These are phyloP conservation scores for Aspergillus taichungensis DNA, from an alignment of 495 filamentous ascomycete species.

Conservation along the genomic window DNA sequence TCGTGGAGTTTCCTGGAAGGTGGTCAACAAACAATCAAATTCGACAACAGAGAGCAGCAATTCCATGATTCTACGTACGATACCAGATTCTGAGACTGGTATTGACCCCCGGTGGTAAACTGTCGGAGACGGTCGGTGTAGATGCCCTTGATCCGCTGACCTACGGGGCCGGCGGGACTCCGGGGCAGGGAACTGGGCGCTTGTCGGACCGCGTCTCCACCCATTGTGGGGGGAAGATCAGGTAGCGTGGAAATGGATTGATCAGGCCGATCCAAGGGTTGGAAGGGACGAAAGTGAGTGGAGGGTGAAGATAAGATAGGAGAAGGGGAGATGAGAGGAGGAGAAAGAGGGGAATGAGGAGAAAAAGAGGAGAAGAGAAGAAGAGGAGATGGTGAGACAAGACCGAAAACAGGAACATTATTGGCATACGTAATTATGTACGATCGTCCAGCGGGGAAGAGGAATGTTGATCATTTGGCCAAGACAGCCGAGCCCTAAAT, in stretches of 20 bases:
- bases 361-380: neutral
- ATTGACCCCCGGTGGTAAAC: slow-evolving; percentile 77
- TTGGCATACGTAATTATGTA: no score
- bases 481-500: no score
- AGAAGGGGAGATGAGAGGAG: neutral
- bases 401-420: no score
- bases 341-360: neutral
- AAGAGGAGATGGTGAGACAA: neutral
- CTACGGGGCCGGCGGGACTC: slow-evolving; percentile 53
- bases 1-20: slow-evolving; percentile 62
- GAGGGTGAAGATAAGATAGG: slow-evolving; percentile 2
- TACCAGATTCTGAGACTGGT: slow-evolving; percentile 65
- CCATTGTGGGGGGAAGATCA: slow-evolving; percentile 25
- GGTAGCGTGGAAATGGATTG: slow-evolving; percentile 1
- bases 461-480: no score
- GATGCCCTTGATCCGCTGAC: slow-evolving; percentile 78
- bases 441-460: no score
- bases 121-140: slow-evolving; percentile 77
- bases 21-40: slow-evolving; percentile 1
- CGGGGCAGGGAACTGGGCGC: slow-evolving; percentile 46
- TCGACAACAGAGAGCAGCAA: neutral
- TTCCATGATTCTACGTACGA: slow-evolving; percentile 33
- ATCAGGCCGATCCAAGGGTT: neutral
- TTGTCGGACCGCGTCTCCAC: slow-evolving; percentile 36
- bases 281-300: slow-evolving; percentile 1